Evolutionary conservation across 331 rosid genomes (phyloP), one percentile per base, ranked within the genome.

Genomic region (Pyrus hybrid): DNA sequence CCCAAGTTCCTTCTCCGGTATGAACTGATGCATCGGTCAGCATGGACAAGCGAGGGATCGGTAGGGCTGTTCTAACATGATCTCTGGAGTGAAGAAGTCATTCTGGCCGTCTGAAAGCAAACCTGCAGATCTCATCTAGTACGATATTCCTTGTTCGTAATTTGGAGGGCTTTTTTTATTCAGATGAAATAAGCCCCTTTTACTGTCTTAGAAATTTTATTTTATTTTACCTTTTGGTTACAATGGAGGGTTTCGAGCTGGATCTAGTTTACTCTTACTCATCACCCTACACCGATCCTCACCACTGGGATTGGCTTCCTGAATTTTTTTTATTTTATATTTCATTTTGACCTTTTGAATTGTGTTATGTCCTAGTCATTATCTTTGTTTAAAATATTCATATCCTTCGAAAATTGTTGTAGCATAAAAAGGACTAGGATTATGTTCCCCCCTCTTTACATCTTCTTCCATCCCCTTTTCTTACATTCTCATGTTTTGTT

Each of bases 1-100:
- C 88, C 18, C 78, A 63, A 43, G 80, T 75, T 72, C 88, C 82
- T 22, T 82, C 87, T 25, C 54, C 82, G 4, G 83, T 82, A 62
- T 90, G 85, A 88, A 67, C 47, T 47, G 30, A 81, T 65, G 73
- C 51, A n/a, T 37, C 11, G 71, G 13, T 35, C 30, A 37, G 54
- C 68, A 17, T 22, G 8, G 68, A 28, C 41, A 14, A 37, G 3
- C 1, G 20, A 63, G 23, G 37, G 68, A 21, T 28, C 37, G 25
- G 11, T 35, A 58, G 7, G 16, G 35, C 22, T n/a, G 20, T 12
- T 60, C 26, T 28, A 53, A 70, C 32, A 56, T 56, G 17, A 57
- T 71, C 26, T 54, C 10, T 18, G 66, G 75, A 54, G 30, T 56
- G 69, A 54, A 22, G 28, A 20, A 51, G 66, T 60, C n/a, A 14